These are phyloP conservation scores for Kernera saxatilis DNA, from an alignment of 345 rosid genomes.

Conservation along the genomic window DNA sequence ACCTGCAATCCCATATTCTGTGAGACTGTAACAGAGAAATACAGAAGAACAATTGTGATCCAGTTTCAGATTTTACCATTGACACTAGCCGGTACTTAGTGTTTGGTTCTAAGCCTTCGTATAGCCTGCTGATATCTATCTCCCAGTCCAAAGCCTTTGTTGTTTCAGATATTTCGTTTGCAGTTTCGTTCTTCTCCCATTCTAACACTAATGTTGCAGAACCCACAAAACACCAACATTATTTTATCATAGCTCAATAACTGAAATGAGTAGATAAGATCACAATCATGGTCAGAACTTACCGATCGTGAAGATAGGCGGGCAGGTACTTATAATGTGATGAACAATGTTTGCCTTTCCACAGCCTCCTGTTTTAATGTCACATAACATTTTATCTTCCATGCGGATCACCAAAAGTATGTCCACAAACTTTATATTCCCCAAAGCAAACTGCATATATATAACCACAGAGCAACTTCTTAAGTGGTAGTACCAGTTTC, in stretches of 20 bases:
- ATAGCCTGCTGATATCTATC: slow-evolving; percentile 1
- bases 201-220: background rate
- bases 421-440: background rate
- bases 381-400: background rate
- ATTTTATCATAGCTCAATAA: too few relatives aligned
- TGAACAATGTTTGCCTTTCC: background rate
- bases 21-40: background rate
- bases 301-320: background rate
- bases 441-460: background rate
- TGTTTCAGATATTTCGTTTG: background rate
- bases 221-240: background rate
- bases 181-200: background rate
- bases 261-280: background rate
- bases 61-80: background rate
- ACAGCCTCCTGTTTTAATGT: background rate
- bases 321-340: background rate
- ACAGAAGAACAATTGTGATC: background rate
- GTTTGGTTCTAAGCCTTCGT: background rate
- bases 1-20: slow-evolving; percentile 7
- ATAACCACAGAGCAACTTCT: background rate
- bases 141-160: slow-evolving; percentile 5
- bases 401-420: background rate
- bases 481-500: background rate
- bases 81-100: background rate
- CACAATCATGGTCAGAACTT: background rate